Conservation (phyloP, 1,139 yeast species). For the Magnusiomyces suaveolens region DNA sequence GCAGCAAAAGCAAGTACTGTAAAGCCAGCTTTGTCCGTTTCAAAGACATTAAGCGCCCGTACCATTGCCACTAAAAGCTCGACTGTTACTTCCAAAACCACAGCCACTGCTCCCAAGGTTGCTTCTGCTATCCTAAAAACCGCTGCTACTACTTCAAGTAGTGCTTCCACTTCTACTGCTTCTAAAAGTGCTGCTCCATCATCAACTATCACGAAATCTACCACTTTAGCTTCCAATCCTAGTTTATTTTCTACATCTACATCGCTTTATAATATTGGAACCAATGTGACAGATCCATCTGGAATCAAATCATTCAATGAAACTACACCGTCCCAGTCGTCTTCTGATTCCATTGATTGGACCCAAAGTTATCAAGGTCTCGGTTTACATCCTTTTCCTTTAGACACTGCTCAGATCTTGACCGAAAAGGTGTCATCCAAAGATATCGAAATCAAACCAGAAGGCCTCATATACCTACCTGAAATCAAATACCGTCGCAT, state of each 20-base stretch:
- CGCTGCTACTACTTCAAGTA: not conserved
- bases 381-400: constrained; percentile 64
- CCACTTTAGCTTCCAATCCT: not conserved
- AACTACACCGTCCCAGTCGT: not conserved
- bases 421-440: constrained; percentile 49
- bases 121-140: not conserved
- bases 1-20: not conserved
- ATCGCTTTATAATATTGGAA: not conserved
- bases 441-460: constrained; percentile 92
- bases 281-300: not conserved
- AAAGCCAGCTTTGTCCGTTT: not conserved
- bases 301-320: not conserved
- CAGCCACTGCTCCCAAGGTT: not conserved
- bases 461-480: constrained; percentile 82
- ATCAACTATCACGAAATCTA: not conserved
- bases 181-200: not conserved
- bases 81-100: not conserved
- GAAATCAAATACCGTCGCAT: constrained; percentile 91
- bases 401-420: constrained; percentile 49
- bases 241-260: not conserved
- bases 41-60: not conserved
- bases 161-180: not conserved
- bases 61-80: not conserved
- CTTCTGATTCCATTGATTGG: constrained; percentile 19
- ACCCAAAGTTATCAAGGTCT: constrained; percentile 43